Evolutionary conservation across 169 alveolate species (phyloP).

Genomic region (Plasmodium reichenowi): DNA sequence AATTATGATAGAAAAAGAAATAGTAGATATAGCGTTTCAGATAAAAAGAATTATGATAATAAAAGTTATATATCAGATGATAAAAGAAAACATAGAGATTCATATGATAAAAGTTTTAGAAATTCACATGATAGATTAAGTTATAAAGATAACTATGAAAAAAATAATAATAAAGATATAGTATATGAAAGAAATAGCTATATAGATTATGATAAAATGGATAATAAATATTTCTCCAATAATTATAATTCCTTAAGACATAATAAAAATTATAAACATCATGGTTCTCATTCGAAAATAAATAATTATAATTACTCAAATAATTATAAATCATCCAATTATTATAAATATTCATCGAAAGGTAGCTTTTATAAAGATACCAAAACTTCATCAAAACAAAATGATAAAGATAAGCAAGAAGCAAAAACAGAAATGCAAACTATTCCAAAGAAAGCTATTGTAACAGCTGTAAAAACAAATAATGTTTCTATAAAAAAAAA

Average conservation of each 20-base stretch:
- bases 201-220: slow-evolving; percentile 69
- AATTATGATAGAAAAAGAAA: slow-evolving; percentile 54
- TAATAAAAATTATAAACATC: slow-evolving; percentile 42
- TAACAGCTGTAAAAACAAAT: slow-evolving; percentile 59
- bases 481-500: slow-evolving; percentile 72
- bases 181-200: slow-evolving; percentile 36
- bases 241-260: slow-evolving; percentile 56
- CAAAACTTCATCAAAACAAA: slow-evolving; percentile 10
- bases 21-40: slow-evolving; percentile 29
- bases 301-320: slow-evolving; percentile 43
- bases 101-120: slow-evolving; percentile 31
- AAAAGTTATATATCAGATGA: slow-evolving; percentile 55
- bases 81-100: slow-evolving; percentile 37
- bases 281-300: slow-evolving; percentile 33
- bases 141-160: slow-evolving; percentile 48
- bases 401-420: slow-evolving; percentile 60
- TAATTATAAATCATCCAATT: slow-evolving; percentile 31
- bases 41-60: slow-evolving; percentile 38
- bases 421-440: slow-evolving; percentile 44
- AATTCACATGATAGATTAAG: slow-evolving; percentile 54
- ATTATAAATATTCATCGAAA: slow-evolving; percentile 51
- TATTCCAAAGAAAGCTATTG: slow-evolving; percentile 66
- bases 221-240: slow-evolving; percentile 57
- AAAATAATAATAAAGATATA: slow-evolving; percentile 16
- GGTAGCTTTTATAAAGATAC: slow-evolving; percentile 23